These are phyloP conservation scores for Phylloporus sp. DNA, from an alignment of 1,284 basidiomycete species.

Conservation along the genomic window DNA sequence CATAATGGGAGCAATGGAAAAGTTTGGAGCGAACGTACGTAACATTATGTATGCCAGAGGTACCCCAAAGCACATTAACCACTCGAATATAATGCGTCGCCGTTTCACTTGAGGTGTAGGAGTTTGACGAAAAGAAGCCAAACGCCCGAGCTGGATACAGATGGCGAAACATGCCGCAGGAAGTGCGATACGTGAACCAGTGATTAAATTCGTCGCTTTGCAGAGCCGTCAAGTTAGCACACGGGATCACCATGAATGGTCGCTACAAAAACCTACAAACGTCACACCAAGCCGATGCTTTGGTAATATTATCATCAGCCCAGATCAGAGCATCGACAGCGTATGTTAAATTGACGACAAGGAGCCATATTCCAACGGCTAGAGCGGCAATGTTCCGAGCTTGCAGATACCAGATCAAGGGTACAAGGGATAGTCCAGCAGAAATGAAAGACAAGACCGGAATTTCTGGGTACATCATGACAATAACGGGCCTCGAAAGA, in stretches of 20 bases:
- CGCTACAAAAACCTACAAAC: conserved; percentile 34
- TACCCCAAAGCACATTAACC: conserved; percentile 53
- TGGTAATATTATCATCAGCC: conserved; percentile 25
- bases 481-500: conserved; percentile 12
- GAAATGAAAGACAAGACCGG: conserved; percentile 54
- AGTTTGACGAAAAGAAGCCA: conserved; percentile 31
- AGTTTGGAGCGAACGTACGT: conserved; percentile 47
- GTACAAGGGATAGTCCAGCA: conserved; percentile 42
- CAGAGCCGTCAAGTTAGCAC: conserved; percentile 7
- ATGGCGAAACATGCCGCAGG: conserved; percentile 57
- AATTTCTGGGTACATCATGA: conserved; percentile 51
- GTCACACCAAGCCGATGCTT: conserved; percentile 39
- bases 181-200: conserved; percentile 48
- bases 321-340: conserved; percentile 39
- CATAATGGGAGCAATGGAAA: too few relatives aligned
- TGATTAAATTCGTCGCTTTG: conserved; percentile 52
- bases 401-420: conserved; percentile 43
- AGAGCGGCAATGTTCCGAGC: conserved; percentile 54
- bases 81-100: conserved; percentile 48
- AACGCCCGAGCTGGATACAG: conserved; percentile 35
- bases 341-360: conserved; percentile 32
- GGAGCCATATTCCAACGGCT: conserved; percentile 42
- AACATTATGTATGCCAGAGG: conserved; percentile 61
- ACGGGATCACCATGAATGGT: background rate
- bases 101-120: conserved; percentile 32